A percentile compares a stretch with the other conserved stretches of the same genome.
Evolutionary conservation across 352 stramenopile genomes (phyloP).

Genomic region (Saprolegnia diclina): DNA sequence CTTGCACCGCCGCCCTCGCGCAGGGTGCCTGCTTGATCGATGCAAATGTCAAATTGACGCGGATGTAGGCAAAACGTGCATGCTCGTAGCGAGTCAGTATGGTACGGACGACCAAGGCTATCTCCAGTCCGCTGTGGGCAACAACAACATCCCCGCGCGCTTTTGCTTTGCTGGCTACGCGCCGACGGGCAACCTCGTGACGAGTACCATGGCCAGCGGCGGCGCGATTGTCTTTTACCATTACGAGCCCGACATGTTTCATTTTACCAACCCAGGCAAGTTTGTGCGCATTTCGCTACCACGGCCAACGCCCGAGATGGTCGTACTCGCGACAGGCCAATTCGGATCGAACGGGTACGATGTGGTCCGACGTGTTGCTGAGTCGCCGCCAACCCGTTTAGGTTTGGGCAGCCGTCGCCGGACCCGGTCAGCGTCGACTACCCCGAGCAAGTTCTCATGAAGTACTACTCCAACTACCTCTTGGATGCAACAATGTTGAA

Average conservation of each 20-base stretch:
- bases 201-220: not conserved
- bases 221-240: slow-evolving; percentile 41
- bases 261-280: slow-evolving; percentile 32
- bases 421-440: slow-evolving; percentile 49
- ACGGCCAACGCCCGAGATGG: slow-evolving; percentile 28
- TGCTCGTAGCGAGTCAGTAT: slow-evolving; percentile 21
- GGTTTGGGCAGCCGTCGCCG: slow-evolving; percentile 33
- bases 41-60: too few species aligned
- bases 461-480: slow-evolving; percentile 35
- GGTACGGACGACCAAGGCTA: slow-evolving; percentile 13
- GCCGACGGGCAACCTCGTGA: not conserved
- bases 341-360: not conserved
- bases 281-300: slow-evolving; percentile 49
- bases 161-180: slow-evolving; percentile 18
- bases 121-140: slow-evolving; percentile 17
- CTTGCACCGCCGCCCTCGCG: not conserved
- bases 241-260: slow-evolving; percentile 48
- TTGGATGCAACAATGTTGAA: slow-evolving; percentile 23
- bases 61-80: slow-evolving; percentile 11
- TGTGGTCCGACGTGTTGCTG: not conserved
- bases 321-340: not conserved
- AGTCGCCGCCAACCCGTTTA: not conserved
- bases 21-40: too few species aligned
- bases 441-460: slow-evolving; percentile 33
- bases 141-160: slow-evolving; percentile 26